Conservation (phyloP, 352 stramenopile genomes). For the Pythium pectinolyticum region DNA sequence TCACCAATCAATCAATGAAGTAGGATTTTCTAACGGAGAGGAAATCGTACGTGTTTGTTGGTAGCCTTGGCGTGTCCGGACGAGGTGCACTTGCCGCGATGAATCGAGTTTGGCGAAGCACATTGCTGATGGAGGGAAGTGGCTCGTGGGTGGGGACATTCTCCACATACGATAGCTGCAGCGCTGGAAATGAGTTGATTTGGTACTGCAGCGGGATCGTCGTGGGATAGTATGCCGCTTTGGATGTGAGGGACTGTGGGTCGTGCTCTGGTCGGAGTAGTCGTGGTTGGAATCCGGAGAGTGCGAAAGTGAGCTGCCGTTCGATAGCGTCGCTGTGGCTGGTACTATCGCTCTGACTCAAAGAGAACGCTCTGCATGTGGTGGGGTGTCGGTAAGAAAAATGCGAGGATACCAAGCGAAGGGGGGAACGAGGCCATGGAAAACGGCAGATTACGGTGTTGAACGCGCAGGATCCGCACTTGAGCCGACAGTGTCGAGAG, state of each 20-base stretch:
- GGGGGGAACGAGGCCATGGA: not conserved
- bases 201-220: too few species aligned
- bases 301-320: not conserved
- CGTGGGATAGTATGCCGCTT: not conserved
- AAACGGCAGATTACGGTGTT: not conserved
- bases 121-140: constrained; percentile 15
- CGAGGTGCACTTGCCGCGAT: too few species aligned
- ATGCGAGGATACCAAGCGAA: not conserved
- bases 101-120: too few species aligned
- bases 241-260: not conserved
- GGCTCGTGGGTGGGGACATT: not conserved
- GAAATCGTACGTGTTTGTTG: constrained; percentile 12
- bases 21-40: constrained; percentile 2
- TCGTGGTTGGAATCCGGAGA: not conserved
- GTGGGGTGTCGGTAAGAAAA: constrained; percentile 9
- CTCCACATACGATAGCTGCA: not conserved
- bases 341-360: too few species aligned
- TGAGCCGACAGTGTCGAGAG: not conserved
- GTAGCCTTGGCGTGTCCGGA: too few species aligned
- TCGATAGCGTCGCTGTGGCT: not conserved
- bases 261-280: not conserved
- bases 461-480: not conserved
- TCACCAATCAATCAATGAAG: not conserved
- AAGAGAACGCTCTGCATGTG: too few species aligned
- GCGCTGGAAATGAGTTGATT: too few species aligned